A percentile compares a stretch with the other conserved stretches of the same genome.
These are phyloP conservation scores for Aegle marmelos DNA, from an alignment of 345 rosid species.

Conservation along the genomic window DNA sequence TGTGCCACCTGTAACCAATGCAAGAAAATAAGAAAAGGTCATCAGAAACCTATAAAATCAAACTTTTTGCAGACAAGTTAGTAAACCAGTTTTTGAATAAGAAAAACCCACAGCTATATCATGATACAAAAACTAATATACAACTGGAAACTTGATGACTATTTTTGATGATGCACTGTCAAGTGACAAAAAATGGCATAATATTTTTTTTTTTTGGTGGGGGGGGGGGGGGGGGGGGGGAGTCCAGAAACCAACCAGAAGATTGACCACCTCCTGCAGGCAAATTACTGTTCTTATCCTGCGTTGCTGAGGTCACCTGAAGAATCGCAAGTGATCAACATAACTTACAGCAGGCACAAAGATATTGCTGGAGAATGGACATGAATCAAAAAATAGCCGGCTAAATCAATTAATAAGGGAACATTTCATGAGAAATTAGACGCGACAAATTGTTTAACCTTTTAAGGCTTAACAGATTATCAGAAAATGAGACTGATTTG, in stretches of 20 bases:
- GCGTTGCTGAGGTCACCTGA: conserved; percentile 43
- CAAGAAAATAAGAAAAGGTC: not conserved
- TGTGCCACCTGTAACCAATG: conserved; percentile 31
- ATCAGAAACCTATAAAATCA: not conserved
- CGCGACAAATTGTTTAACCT: not conserved
- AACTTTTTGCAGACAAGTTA: not conserved
- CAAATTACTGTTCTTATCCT: conserved; percentile 38
- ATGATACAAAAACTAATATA: not conserved
- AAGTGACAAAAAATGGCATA: not conserved
- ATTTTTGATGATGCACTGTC: not conserved
- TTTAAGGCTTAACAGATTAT: too few relatives aligned
- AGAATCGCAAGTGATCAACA: conserved; percentile 16
- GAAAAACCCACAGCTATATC: not conserved
- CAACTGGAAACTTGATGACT: not conserved
- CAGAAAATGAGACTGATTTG: not conserved
- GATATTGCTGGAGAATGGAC: not conserved
- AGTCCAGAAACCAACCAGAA: conserved; percentile 50
- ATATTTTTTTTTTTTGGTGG: too few relatives aligned
- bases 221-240: too few relatives aligned
- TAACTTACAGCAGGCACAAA: not conserved
- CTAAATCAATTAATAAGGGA: not conserved
- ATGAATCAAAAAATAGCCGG: too few relatives aligned
- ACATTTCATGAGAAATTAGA: not conserved
- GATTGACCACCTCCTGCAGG: conserved; percentile 48
- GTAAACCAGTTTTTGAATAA: not conserved